Evolutionary conservation across 352 stramenopile genomes (phyloP).

Genomic region (Phytopythium sindhum): DNA sequence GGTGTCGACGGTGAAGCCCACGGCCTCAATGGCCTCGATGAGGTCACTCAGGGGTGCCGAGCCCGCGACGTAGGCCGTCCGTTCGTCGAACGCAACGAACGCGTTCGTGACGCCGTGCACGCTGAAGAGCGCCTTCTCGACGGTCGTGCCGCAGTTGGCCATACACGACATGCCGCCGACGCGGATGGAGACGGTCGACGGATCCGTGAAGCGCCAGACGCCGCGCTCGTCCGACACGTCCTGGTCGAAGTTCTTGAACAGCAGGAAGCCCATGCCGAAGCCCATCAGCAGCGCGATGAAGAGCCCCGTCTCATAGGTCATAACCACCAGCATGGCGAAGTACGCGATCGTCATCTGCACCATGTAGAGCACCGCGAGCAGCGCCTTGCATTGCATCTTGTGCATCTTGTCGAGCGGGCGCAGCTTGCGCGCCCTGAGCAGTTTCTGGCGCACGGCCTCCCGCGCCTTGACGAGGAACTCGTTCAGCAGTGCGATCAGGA

Average conservation of each 20-base stretch:
- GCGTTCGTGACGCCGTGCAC: slow-evolving; percentile 64
- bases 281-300: slow-evolving; percentile 76
- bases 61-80: slow-evolving; percentile 69
- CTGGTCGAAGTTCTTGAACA: slow-evolving; percentile 83
- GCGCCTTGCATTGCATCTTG: slow-evolving; percentile 64
- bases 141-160: slow-evolving; percentile 81
- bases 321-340: slow-evolving; percentile 84
- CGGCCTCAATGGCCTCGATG: slow-evolving; percentile 55
- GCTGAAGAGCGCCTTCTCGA: slow-evolving; percentile 28
- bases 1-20: slow-evolving; percentile 57
- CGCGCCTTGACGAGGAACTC: slow-evolving; percentile 61
- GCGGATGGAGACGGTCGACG: slow-evolving; percentile 63
- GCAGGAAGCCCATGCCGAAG: slow-evolving; percentile 62
- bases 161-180: slow-evolving; percentile 90
- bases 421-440: slow-evolving; percentile 17
- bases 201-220: slow-evolving; percentile 63
- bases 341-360: slow-evolving; percentile 70
- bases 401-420: slow-evolving; percentile 48
- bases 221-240: slow-evolving; percentile 66
- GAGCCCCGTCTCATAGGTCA: slow-evolving; percentile 83
- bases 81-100: slow-evolving; percentile 74
- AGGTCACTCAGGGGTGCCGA: slow-evolving; percentile 47
- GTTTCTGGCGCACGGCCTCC: slow-evolving; percentile 27
- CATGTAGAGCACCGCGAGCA: slow-evolving; percentile 75
- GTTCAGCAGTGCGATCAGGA: slow-evolving; percentile 63